phyloP scores from a whole-genome alignment of 352 stramenopile species.

The Phytophthora melonis region DNA sequence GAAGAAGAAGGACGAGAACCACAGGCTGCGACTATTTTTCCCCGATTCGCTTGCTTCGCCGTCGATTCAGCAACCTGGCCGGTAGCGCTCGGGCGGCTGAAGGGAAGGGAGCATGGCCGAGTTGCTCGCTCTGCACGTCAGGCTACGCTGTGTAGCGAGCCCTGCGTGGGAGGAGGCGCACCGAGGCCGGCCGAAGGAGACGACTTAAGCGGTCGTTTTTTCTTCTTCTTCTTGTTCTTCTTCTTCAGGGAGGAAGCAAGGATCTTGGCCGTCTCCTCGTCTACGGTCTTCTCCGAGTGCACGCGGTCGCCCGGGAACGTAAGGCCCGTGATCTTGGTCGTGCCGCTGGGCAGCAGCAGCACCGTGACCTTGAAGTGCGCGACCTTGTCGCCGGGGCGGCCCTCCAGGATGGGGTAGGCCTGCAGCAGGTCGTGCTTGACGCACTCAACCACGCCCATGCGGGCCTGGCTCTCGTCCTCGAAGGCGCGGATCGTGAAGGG shows the following conservation, averaged over 20 bases:
- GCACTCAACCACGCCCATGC: constrained; percentile 99
- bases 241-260: constrained; percentile 94
- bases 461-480: constrained; percentile 95
- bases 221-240: constrained; percentile 97
- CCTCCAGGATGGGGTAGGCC: constrained; percentile 98
- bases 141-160: neutral
- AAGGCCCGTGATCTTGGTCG: constrained; percentile 96
- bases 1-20: constrained; percentile 42
- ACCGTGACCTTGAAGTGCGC: constrained; percentile 99
- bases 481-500: constrained; percentile 98
- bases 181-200: constrained; percentile 12
- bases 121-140: constrained; percentile 19
- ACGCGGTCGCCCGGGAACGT: constrained; percentile 91
- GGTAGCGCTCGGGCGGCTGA: constrained; percentile 22
- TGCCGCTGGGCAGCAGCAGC: constrained; percentile 96
- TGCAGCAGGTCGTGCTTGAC: constrained; percentile 98
- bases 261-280: constrained; percentile 93
- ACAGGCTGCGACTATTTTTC: constrained; percentile 30
- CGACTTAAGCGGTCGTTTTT: constrained; percentile 55
- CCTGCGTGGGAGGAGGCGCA: constrained; percentile 1
- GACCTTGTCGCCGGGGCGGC: constrained; percentile 94
- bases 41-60: constrained; percentile 38
- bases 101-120: constrained; percentile 32
- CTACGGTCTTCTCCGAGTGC: constrained; percentile 93
- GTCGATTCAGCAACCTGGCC: constrained; percentile 30